Conservation (phyloP, 1,284 basidiomycete species). For the Volvariella surrecta region DNA sequence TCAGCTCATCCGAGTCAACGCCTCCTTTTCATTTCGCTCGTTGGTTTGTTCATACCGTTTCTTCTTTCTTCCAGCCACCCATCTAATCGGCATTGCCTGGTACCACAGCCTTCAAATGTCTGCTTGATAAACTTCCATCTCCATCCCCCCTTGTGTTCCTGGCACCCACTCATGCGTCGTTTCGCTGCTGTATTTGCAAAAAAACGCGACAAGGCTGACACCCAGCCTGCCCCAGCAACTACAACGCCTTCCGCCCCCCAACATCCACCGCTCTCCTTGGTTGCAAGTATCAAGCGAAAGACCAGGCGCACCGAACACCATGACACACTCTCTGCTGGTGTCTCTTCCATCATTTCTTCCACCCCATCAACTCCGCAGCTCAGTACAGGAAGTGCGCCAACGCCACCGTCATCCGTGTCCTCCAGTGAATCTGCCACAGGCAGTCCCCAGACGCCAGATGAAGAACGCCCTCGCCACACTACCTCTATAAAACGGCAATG, state of each 20-base stretch:
- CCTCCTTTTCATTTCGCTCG: background rate
- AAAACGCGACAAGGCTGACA: constrained; percentile 43
- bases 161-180: constrained; percentile 27
- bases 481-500: constrained; percentile 5
- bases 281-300: background rate
- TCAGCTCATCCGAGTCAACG: background rate
- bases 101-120: constrained; percentile 8
- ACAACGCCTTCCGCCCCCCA: constrained; percentile 11
- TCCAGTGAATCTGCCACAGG: constrained; percentile 8
- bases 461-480: constrained; percentile 1
- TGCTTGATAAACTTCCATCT: constrained; percentile 6
- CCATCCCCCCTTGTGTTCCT: constrained; percentile 3
- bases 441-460: constrained; percentile 8
- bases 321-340: constrained; percentile 8
- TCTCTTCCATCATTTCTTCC: constrained; percentile 14
- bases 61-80: constrained; percentile 4
- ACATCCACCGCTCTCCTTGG: constrained; percentile 7
- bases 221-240: constrained; percentile 12
- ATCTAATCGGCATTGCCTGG: constrained; percentile 2
- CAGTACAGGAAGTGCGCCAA: constrained; percentile 21
- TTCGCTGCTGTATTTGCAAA: constrained; percentile 41
- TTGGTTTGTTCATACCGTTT: constrained; percentile 1
- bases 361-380: constrained; percentile 22
- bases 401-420: constrained; percentile 30
- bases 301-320: background rate